Evolutionary conservation across 164 flowering plant species (phyloP), one percentile per base, ranked within the genome.

Genomic region (Saururus chinensis): DNA sequence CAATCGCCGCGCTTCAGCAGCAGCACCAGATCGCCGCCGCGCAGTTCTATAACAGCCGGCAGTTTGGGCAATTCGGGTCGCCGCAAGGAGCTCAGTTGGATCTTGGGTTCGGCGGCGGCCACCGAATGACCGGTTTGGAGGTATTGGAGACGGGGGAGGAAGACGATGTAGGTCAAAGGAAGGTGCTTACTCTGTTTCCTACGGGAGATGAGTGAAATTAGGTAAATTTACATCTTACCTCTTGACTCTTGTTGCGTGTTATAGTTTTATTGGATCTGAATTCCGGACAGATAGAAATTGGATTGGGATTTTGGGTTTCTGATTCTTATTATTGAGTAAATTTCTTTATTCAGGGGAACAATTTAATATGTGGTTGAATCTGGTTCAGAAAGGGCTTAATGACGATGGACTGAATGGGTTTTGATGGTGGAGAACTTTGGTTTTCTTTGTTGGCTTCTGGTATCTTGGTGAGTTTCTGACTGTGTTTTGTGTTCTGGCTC

Each of bases 141-240:
- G 96, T 84, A 65, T 60, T 85, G 80, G 96, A 85, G 23, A 75
- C 83, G 0, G 77, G 49, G 17, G 14, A 68, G 21, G 49, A 17
- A 7, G 78, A 68, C 9, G 49, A 17, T 45, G 49, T 9, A 45
- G 49, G 49, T 53, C 83, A 84, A 42, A 81, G 91, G 77, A 90
- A 74, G 66, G 92, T 83, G 62, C 92, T 93, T 53, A 93, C 99
- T 60, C 72, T 93, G 20, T 93, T 93, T 72, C 99, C 97, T 2
- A 85, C 91, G 52, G 92, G 86, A 56, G 96, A 90, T 66, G 89
- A 93, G 74, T 90, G 81, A 89, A 63, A 65, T 75, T 62, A 51
- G 77, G 81, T 76, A 69, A 57, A 58, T 2, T 30, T 30, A 57
- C 21, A 19, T 55, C 24, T 56, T 64, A 5, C n/a, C n/a, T n/a